phyloP scores from a whole-genome alignment of 139 green algal genomes.

The Trebouxia sp. region DNA sequence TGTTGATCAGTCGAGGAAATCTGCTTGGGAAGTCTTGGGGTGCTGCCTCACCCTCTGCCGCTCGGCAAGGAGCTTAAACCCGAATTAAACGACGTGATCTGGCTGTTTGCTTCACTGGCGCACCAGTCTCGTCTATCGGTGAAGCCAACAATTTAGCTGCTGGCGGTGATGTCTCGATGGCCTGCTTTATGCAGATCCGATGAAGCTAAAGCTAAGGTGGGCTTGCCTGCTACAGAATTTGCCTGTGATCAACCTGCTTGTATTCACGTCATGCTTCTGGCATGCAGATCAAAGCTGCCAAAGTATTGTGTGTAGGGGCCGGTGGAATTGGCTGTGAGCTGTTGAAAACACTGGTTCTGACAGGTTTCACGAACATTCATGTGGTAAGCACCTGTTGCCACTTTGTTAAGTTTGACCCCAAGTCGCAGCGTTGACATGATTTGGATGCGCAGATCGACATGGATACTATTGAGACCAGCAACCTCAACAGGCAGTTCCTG shows the following conservation, averaged over 20 bases:
- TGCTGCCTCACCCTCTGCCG: no score
- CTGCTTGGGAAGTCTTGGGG: no score
- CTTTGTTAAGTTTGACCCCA: no score
- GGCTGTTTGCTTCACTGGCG: no score
- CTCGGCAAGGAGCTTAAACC: no score
- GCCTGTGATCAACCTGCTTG: neutral
- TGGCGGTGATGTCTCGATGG: no score
- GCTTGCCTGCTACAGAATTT: no score
- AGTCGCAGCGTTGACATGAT: neutral
- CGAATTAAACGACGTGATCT: no score
- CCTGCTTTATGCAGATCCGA: neutral
- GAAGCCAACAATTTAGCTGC: no score
- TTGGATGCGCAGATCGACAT: constrained; percentile 86
- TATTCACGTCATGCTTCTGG: no score
- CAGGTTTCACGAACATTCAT: constrained; percentile 88
- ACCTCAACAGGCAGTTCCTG: constrained; percentile 99
- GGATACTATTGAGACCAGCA: constrained; percentile 98
- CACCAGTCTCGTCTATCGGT: no score
- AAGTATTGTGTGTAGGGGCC: constrained; percentile 91
- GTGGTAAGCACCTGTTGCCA: constrained; percentile 70
- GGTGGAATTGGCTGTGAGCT: constrained; percentile 99
- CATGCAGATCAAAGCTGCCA: constrained; percentile 56
- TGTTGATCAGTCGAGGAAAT: no score
- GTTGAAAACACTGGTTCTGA: constrained; percentile 95
- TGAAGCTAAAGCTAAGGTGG: neutral